A percentile compares a stretch with the other conserved stretches of the same genome.
Conservation (phyloP, 805 yeast species). For the Isabelozyma rhagii region DNA sequence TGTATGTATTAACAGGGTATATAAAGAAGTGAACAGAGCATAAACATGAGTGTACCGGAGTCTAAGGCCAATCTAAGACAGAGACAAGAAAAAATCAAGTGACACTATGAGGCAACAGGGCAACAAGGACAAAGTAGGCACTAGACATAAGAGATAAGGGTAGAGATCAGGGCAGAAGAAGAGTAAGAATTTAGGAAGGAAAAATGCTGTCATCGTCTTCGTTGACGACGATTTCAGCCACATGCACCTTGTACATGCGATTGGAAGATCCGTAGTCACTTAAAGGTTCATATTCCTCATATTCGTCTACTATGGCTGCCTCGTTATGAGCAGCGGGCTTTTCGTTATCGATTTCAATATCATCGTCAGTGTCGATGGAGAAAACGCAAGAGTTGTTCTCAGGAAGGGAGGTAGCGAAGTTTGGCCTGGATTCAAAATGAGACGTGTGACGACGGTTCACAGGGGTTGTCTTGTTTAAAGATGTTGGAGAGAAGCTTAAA, state of each 20-base stretch:
- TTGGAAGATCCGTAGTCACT: constrained; percentile 18
- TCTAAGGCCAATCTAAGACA: constrained; percentile 1
- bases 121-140: no score
- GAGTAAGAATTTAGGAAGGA: constrained; percentile 9
- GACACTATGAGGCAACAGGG: no score
- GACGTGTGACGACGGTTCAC: constrained; percentile 27
- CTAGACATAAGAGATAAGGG: not conserved
- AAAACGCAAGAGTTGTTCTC: constrained; percentile 2
- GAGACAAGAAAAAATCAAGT: constrained; percentile 1
- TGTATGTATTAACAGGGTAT: not conserved
- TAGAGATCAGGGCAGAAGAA: not conserved
- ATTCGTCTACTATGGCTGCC: constrained; percentile 12
- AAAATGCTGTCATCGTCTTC: constrained; percentile 30
- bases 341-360: constrained; percentile 8
- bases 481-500: constrained; percentile 11
- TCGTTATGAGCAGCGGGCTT: constrained; percentile 1
- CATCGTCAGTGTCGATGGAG: constrained; percentile 11
- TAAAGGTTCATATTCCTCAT: constrained; percentile 17
- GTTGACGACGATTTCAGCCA: constrained; percentile 37
- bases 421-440: constrained; percentile 22
- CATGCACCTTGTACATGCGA: constrained; percentile 33
- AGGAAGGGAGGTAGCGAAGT: constrained; percentile 8
- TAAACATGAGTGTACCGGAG: not conserved
- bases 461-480: not conserved
- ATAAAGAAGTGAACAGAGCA: not conserved